Base-by-base conservation (phyloP, 805 yeast genomes). In the Starmerella lactis-condensi region DNA sequence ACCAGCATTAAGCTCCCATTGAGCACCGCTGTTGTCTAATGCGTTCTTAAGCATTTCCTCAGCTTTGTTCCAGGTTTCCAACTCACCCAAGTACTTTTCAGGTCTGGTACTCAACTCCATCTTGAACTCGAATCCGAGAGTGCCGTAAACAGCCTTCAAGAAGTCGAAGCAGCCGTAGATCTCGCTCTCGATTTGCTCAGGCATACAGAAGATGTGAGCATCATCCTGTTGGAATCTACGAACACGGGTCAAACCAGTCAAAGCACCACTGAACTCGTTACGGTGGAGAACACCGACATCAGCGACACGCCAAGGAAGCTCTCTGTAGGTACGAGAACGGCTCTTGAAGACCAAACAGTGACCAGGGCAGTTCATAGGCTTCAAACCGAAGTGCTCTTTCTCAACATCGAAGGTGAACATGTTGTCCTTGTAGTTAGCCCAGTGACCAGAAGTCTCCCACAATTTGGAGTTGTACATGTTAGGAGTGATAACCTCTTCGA, bases 141-240 rank as follows among this genome's bases (percentile, higher is more conserved):
- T 71, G 47, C 94, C 93, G 55, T 89, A 85, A 22, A 83, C 67
- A 46, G 65, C 70, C 50, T 77, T 62, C 57, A 85, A 64, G 64
- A 85, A 83, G 51, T 81, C 91, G 51, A 85, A 77, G 35, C 78
- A 72, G 37, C 73, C 74, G 31, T 69, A 67, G 43, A 85, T 81
- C 62, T 85, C 96, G 32, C 60, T 55, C 52, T 72, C 91, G 46
- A 85, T 81, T 64, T 85, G 96, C 40, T 75, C 92, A 45, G 68
- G 72, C 34, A 81, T 72, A 65, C 96, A 89, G 75, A 85, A 85
- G 45, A 85, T 85, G 57, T 85, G 98, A 29, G 94, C 95, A 60
- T 85, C 98, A 58, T 85, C 98, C 63, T 85, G 98, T 60, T 85
- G 98, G 77, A 85, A 85, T 60, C 96, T 73, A 62, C 98, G 77